phyloP scores from a whole-genome alignment of 345 rosid species.

The Salix koriyanagi region DNA sequence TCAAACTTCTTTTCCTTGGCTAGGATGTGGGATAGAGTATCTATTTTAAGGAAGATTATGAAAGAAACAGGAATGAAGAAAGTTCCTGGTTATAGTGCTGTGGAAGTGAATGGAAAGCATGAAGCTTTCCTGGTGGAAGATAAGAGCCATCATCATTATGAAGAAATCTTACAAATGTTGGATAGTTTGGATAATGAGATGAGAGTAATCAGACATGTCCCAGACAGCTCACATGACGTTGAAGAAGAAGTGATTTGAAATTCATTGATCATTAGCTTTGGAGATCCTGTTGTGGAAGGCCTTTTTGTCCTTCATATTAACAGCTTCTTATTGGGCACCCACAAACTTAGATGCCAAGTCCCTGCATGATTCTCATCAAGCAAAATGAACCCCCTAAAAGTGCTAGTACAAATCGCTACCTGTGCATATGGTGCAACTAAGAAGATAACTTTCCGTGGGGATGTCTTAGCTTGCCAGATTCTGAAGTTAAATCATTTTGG shows the following conservation, averaged over 20 bases:
- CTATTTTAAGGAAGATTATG: conserved; percentile 56
- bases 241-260: neutral
- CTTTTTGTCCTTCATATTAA: neutral
- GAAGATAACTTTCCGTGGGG: neutral
- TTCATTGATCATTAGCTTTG: neutral
- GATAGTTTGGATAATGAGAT: conserved; percentile 44
- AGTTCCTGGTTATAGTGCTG: conserved; percentile 58
- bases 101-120: conserved; percentile 54
- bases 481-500: too few species aligned
- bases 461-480: neutral
- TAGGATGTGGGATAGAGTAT: conserved; percentile 55
- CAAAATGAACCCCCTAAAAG: neutral
- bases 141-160: conserved; percentile 43
- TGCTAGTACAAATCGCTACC: neutral
- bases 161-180: conserved; percentile 37
- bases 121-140: conserved; percentile 61
- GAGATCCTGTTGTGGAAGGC: neutral
- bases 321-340: neutral
- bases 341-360: neutral
- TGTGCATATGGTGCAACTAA: neutral
- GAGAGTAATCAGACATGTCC: conserved; percentile 21
- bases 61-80: conserved; percentile 50
- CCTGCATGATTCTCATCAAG: neutral
- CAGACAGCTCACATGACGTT: neutral
- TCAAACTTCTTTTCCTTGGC: conserved; percentile 63